A percentile compares a stretch with the other conserved stretches of the same genome.
These are phyloP conservation scores for Pythium angustatum DNA, from an alignment of 352 stramenopile species.

Conservation along the genomic window DNA sequence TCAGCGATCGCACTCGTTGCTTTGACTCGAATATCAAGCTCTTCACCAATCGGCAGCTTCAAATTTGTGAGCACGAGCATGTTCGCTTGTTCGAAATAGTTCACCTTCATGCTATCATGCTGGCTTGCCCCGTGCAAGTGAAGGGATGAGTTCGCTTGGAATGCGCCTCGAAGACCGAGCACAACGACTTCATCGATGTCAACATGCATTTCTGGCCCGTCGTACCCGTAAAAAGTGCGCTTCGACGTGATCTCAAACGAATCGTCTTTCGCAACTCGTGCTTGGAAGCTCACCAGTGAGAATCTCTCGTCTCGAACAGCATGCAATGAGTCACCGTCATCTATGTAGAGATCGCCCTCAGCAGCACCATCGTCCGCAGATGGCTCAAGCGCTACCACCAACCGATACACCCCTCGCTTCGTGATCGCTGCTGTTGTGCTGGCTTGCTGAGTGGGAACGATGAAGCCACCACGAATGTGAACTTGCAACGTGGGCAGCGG, in stretches of 20 bases:
- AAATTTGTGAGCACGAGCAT: conserved; percentile 62
- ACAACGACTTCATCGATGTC: conserved; percentile 54
- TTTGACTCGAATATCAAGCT: conserved; percentile 47
- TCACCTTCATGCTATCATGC: conserved; percentile 34
- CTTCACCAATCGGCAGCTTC: conserved; percentile 42
- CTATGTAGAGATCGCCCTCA: conserved; percentile 68
- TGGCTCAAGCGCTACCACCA: conserved; percentile 53
- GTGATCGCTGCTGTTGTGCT: conserved; percentile 59
- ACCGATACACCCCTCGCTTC: conserved; percentile 49
- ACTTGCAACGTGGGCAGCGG: conserved; percentile 61
- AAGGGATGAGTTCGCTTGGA: conserved; percentile 65
- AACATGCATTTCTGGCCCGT: conserved; percentile 67
- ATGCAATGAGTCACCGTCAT: conserved; percentile 70
- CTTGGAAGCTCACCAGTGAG: conserved; percentile 48
- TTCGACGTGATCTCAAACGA: conserved; percentile 45
- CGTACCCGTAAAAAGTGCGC: conserved; percentile 46
- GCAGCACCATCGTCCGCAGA: conserved; percentile 22
- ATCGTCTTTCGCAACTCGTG: conserved; percentile 39
- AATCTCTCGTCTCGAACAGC: conserved; percentile 60
- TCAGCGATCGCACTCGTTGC: conserved; percentile 12
- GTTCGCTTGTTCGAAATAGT: conserved; percentile 70
- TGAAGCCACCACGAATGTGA: conserved; percentile 60
- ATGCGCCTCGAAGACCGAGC: conserved; percentile 51
- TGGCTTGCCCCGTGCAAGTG: conserved; percentile 19
- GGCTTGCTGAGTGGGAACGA: conserved; percentile 63